Evolutionary conservation across 2,329 filamentous ascomycete species (phyloP), one percentile per base, ranked within the genome.

Genomic region (Colletotrichum spaethianum): DNA sequence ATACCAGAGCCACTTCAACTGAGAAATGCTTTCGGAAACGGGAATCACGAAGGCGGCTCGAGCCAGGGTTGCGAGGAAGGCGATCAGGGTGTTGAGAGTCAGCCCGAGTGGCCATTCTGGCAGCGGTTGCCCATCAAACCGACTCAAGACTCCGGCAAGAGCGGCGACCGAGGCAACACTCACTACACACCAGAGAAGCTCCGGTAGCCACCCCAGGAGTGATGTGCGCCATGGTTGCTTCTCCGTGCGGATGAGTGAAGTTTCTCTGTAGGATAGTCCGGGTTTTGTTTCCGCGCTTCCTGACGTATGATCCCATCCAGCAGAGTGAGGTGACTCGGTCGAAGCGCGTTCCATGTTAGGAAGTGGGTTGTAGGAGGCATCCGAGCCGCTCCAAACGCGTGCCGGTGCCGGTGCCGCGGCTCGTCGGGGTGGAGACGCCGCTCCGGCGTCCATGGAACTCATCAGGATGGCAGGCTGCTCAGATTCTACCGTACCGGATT

Each of bases 61-160:
- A 5, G 76, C 68, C 14, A 78, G 38, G 3, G 77, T 79, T 1
- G 77, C 75, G 52, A 80, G 67, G 59, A 79, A 75, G 8, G 77
- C 76, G 11, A 79, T 61, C 3, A 78, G 60, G 0, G 78, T 79
- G 67, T 80, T 80, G 48, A 79, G 75, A 1, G 77, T 80, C 53
- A 79, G 55, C 5, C 76, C 75, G 14, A 77, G 38, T 11, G 73
- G 74, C 74, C 76, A 74, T 6, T 46, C 40, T 4, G 57, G 57
- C 18, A 61, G 40, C 6, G 40, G 57, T n/a, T 46, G 57, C 14
- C 28, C 26, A 16, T 61, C 61, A 36, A 63, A 63, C 2, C 36
- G 61, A 16, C 46, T 53, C 18, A 63, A 16, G 4, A 63, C 36
- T 2, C 33, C 36, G 23, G 48, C 61, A 20, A 63, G 61, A 6